Evolutionary conservation across 805 yeast genomes (phyloP).

Genomic region (Candida lessepsii): DNA sequence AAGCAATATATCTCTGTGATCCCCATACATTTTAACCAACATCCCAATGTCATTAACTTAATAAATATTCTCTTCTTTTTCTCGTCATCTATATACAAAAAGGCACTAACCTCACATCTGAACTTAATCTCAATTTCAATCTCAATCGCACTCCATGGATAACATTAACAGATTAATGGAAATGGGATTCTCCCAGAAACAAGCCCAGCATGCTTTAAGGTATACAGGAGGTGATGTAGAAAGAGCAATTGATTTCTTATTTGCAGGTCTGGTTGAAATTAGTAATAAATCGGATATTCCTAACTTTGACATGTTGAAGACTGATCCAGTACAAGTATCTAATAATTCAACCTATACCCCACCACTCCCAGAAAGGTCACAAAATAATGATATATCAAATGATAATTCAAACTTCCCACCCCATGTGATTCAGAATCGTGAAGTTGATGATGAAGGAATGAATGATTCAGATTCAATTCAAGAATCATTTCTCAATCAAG

Average conservation of each 20-base stretch:
- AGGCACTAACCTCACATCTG: no score
- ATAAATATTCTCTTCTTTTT: no score
- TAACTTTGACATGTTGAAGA: not conserved
- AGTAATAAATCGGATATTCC: conserved; percentile 14
- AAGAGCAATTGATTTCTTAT: conserved; percentile 32
- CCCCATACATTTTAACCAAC: no score
- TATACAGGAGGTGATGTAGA: conserved; percentile 24
- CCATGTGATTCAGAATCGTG: not conserved
- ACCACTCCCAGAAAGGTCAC: not conserved
- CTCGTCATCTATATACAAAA: no score
- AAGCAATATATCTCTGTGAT: no score
- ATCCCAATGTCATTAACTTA: no score
- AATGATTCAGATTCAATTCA: not conserved
- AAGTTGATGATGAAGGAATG: not conserved
- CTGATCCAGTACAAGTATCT: no score
- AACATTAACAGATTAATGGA: conserved; percentile 16
- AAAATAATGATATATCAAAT: no score
- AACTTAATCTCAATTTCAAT: not conserved
- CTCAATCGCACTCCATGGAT: conserved; percentile 5
- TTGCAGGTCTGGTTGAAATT: conserved; percentile 18
- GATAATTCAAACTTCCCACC: no score
- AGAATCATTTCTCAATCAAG: not conserved
- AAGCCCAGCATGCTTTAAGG: conserved; percentile 38
- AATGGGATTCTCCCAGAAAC: conserved; percentile 41
- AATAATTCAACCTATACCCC: not conserved